A percentile compares a stretch with the other conserved stretches of the same genome.
phyloP scores from a whole-genome alignment of 2,329 filamentous ascomycete species.

The Scedosporium boydii region DNA sequence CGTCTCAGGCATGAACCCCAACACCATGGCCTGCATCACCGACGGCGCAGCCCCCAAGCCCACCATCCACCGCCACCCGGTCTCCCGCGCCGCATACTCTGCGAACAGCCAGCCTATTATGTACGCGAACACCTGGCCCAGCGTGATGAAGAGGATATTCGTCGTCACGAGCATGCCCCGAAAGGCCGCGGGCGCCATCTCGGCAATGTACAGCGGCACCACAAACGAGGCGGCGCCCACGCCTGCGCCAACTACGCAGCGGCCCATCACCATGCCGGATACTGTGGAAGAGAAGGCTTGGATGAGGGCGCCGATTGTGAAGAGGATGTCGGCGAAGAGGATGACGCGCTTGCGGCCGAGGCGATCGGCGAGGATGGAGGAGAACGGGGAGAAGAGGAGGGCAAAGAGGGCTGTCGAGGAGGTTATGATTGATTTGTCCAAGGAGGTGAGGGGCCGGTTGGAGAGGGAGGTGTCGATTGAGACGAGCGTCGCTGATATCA shows the following conservation, averaged over 20 bases:
- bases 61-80: conserved; percentile 87
- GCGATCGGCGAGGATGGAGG: conserved; percentile 53
- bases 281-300: conserved; percentile 55
- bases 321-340: conserved; percentile 55
- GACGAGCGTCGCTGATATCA: conserved; percentile 59
- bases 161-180: conserved; percentile 76
- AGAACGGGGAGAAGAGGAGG: conserved; percentile 52
- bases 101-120: conserved; percentile 70
- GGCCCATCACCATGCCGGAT: conserved; percentile 53
- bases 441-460: conserved; percentile 42
- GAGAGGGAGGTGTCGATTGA: conserved; percentile 53
- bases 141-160: conserved; percentile 72
- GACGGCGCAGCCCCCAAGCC: conserved; percentile 76
- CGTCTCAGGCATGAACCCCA: conserved; percentile 74
- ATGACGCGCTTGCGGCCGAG: conserved; percentile 55
- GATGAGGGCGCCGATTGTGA: conserved; percentile 55
- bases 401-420: conserved; percentile 60
- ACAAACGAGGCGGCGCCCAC: conserved; percentile 74
- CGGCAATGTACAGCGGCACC: conserved; percentile 79
- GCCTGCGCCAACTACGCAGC: conserved; percentile 60
- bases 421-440: conserved; percentile 63
- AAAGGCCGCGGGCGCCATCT: conserved; percentile 67
- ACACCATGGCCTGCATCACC: conserved; percentile 55
- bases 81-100: conserved; percentile 35
- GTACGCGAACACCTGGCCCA: conserved; percentile 85